Percentiles rank a stretch among this genome's conserved stretches.
phyloP scores from a whole-genome alignment of 2,329 filamentous ascomycete species.

The Grosmannia serpens region DNA sequence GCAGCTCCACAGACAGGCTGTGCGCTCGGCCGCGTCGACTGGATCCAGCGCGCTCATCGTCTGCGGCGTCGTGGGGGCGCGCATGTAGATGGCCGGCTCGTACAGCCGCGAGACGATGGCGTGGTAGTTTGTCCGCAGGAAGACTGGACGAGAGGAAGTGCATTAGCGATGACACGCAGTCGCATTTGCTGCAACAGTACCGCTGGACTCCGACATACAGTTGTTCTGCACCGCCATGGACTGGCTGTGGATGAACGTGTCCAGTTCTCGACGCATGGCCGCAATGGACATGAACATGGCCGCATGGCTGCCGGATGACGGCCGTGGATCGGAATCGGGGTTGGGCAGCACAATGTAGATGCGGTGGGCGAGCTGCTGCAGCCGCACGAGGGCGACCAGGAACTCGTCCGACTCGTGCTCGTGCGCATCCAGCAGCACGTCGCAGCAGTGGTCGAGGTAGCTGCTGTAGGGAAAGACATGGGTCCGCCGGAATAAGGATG shows the following conservation, averaged over 20 bases:
- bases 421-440: conserved; percentile 15
- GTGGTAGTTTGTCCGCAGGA: conserved; percentile 24
- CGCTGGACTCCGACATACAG: conserved; percentile 9
- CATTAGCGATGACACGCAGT: not conserved
- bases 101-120: conserved; percentile 23
- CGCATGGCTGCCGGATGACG: conserved; percentile 12
- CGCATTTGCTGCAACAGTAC: not conserved
- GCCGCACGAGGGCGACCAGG: conserved; percentile 20
- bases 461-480: conserved; percentile 20
- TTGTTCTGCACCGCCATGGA: conserved; percentile 13
- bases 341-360: conserved; percentile 17
- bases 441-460: conserved; percentile 24
- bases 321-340: conserved; percentile 10
- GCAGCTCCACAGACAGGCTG: conserved; percentile 26
- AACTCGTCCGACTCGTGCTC: conserved; percentile 22
- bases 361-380: conserved; percentile 23
- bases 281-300: conserved; percentile 23
- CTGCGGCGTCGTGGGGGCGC: conserved; percentile 4
- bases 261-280: conserved; percentile 21
- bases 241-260: conserved; percentile 11
- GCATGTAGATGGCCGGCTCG: conserved; percentile 24
- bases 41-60: not conserved
- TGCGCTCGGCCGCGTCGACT: conserved; percentile 17
- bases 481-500: conserved; percentile 21
- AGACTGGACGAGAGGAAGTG: conserved; percentile 13